Percentiles rank a stretch among this genome's conserved stretches.
Conservation (phyloP, 2,329 filamentous ascomycete genomes). For the Colletotrichum destructivum region DNA sequence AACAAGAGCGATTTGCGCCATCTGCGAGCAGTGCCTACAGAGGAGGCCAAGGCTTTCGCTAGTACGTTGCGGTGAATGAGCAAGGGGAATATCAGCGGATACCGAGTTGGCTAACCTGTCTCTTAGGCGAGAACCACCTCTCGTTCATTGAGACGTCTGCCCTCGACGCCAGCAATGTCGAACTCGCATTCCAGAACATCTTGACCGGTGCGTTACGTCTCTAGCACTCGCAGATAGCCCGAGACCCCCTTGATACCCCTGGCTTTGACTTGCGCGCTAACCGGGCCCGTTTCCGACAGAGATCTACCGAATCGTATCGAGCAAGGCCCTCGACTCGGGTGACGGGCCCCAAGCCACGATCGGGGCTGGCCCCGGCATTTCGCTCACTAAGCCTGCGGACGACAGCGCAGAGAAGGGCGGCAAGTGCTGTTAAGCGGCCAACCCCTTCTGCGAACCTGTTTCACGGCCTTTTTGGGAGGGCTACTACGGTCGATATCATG, state of each 20-base stretch:
- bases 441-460: conserved; percentile 28
- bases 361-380: conserved; percentile 85
- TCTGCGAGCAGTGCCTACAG: conserved; percentile 94
- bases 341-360: conserved; percentile 86
- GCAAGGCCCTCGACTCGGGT: conserved; percentile 94
- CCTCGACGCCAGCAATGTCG: conserved; percentile 98
- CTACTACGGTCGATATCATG: conserved; percentile 47
- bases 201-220: conserved; percentile 82
- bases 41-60: conserved; percentile 98
- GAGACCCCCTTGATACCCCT: conserved; percentile 22
- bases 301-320: conserved; percentile 99
- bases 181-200: conserved; percentile 99
- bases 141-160: conserved; percentile 99
- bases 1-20: conserved; percentile 99
- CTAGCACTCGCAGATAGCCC: conserved; percentile 3
- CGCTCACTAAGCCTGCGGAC: conserved; percentile 88
- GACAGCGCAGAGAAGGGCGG: conserved; percentile 81
- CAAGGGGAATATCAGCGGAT: conserved; percentile 8
- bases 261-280: conserved; percentile 6
- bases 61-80: conserved; percentile 69
- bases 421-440: conserved; percentile 79
- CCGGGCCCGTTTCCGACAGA: conserved; percentile 67
- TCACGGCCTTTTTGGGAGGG: conserved; percentile 39
- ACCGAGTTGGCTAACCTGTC: conserved; percentile 26
- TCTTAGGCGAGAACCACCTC: conserved; percentile 91